Base-by-base conservation (phyloP, 2,329 filamentous ascomycete genomes). In the Talaromyces atroroseus region DNA sequence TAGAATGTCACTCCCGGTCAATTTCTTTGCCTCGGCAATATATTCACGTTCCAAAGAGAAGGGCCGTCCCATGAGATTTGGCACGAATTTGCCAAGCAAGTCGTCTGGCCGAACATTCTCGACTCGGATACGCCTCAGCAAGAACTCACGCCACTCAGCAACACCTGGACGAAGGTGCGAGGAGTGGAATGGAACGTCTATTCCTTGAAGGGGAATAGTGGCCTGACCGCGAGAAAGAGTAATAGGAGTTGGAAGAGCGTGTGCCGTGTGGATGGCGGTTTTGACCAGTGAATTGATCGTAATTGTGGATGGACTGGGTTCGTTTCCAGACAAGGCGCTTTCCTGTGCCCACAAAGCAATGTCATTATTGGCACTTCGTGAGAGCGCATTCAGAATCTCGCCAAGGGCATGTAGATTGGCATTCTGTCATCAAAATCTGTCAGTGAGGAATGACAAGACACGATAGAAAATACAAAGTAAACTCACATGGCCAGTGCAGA, bases 171-270 rank as follows among this genome's bases (percentile, higher is more conserved):
- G 89, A 76, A 99, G 78, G 82, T 99, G 97, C 20, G 94, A 97
- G 65, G 88, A 94, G 82, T 99, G 94, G 89, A 99, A 99, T 42
- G 94, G 94, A 69, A 97, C 94, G 67, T 99, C 94, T 65, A 99
- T 97, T 34, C 47, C 47, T 61, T 94, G 94, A 62, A 99, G 87
- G 36, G 94, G 94, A 65, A 97, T 97, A 23, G 92, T 96, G 45
- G 94, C 94, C 69, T 95, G 95, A 24, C 94, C 94, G 65, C 92
- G 89, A 80, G 97, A 85, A 55, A 99, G 85, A 63, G 94, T 87
- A 57, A 99, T 78, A 23, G 94, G 94, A 68, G 29, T 49, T 1
- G 47, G 47, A 16, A 49, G 47, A 18, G 12, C 11, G 8, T 49
- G 47, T 2, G 47, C 47, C 16, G 29, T 14, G 14, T 23, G 26